phyloP scores from a whole-genome alignment of 805 yeast species.

The Priceomyces fermenticarens region DNA sequence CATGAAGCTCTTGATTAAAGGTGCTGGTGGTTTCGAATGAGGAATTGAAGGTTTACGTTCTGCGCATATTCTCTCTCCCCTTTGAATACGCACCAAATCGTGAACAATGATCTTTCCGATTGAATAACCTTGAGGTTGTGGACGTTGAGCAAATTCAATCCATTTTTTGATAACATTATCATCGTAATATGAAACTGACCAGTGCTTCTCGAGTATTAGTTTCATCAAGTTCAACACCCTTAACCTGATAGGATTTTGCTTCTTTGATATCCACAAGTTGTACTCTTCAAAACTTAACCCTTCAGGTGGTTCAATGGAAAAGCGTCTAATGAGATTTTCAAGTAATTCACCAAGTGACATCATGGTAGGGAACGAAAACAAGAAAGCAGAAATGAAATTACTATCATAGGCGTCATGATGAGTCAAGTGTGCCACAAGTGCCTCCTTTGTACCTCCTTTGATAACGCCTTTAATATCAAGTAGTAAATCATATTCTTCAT shows the following conservation, averaged over 20 bases:
- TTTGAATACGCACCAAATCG: conserved; percentile 21
- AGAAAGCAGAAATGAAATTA: conserved; percentile 63
- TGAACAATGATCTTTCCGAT: conserved; percentile 26
- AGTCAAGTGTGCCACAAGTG: conserved; percentile 76
- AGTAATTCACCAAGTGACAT: conserved; percentile 64
- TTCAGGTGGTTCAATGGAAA: conserved; percentile 76
- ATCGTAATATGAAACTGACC: conserved; percentile 62
- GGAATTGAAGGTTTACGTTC: conserved; percentile 28
- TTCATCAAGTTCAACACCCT: conserved; percentile 68
- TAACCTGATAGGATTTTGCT: conserved; percentile 62
- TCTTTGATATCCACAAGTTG: conserved; percentile 69
- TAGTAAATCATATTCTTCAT: conserved; percentile 52
- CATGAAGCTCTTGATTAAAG: conserved; percentile 32
- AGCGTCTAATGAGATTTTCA: conserved; percentile 58
- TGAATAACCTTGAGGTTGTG: conserved; percentile 20
- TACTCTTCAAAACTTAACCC: conserved; percentile 83
- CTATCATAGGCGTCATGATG: conserved; percentile 65
- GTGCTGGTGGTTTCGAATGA: conserved; percentile 37
- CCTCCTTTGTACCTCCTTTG: conserved; percentile 80
- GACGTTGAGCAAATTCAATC: conserved; percentile 25
- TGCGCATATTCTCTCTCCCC: conserved; percentile 27
- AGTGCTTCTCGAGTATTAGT: conserved; percentile 62
- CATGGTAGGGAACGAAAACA: conserved; percentile 75
- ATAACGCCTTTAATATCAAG: conserved; percentile 69
- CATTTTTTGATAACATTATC: conserved; percentile 36